Conservation (phyloP, 1,284 basidiomycete genomes). For the Serendipita sp. region DNA sequence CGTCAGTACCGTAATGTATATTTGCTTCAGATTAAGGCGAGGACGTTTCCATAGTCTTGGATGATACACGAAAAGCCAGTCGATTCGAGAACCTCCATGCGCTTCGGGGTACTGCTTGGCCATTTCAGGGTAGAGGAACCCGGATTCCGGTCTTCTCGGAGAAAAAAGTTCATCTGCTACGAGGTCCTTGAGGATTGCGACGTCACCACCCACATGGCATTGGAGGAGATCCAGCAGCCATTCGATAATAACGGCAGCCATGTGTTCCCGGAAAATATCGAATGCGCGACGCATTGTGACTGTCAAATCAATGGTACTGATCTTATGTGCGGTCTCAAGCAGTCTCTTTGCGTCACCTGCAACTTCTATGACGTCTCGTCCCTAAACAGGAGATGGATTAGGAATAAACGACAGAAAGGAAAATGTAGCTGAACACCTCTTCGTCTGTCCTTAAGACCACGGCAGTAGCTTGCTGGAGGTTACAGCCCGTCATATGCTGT, state of each 20-base stretch:
- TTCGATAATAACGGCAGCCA: constrained; percentile 69
- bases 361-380: constrained; percentile 77
- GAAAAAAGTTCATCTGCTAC: constrained; percentile 59
- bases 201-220: constrained; percentile 51
- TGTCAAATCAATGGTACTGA: constrained; percentile 82
- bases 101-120: constrained; percentile 35
- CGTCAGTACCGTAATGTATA: constrained; percentile 66
- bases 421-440: constrained; percentile 20
- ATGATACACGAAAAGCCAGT: constrained; percentile 67
- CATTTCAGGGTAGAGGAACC: constrained; percentile 23
- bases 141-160: constrained; percentile 36
- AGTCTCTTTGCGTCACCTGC: constrained; percentile 53
- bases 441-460: constrained; percentile 64
- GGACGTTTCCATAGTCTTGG: constrained; percentile 74
- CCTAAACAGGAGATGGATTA: constrained; percentile 25
- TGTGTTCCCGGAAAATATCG: constrained; percentile 83
- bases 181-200: constrained; percentile 53
- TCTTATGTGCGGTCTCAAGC: constrained; percentile 65
- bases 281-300: constrained; percentile 81
- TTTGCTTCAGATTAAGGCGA: constrained; percentile 63
- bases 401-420: background rate
- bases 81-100: constrained; percentile 45
- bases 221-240: constrained; percentile 75
- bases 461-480: constrained; percentile 48
- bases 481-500: constrained; percentile 46